phyloP scores from a whole-genome alignment of 371 early-diverging fungal genomes.

The Actinomortierella wolfii region DNA sequence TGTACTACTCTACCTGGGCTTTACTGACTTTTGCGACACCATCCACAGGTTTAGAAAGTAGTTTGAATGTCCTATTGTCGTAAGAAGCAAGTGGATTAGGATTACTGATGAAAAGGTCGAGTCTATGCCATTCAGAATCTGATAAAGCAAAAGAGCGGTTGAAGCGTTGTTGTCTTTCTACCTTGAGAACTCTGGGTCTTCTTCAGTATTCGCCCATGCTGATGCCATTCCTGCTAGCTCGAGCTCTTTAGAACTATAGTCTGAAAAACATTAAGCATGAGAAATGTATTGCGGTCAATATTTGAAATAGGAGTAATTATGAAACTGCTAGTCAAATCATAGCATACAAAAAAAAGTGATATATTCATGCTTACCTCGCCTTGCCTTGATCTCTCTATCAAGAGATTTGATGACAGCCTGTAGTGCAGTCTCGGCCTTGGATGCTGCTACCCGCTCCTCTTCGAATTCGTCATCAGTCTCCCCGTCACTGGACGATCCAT shows the following conservation, averaged over 20 bases:
- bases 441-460: constrained; percentile 21
- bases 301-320: no score
- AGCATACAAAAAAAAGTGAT: no score
- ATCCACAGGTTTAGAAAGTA: constrained; percentile 35
- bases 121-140: neutral
- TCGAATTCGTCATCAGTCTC: constrained; percentile 46
- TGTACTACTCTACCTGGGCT: constrained; percentile 25
- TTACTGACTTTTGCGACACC: constrained; percentile 42
- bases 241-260: constrained; percentile 36
- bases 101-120: neutral
- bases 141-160: neutral
- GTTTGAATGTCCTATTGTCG: constrained; percentile 21
- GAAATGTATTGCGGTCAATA: no score
- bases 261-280: constrained; percentile 3
- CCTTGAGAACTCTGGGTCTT: constrained; percentile 27
- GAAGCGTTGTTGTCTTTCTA: neutral
- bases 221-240: constrained; percentile 34
- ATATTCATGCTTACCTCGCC: constrained; percentile 32
- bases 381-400: constrained; percentile 41
- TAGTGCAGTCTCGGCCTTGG: constrained; percentile 26
- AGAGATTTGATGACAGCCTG: constrained; percentile 30
- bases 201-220: constrained; percentile 24
- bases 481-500: constrained; percentile 12
- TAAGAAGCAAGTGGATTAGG: neutral
- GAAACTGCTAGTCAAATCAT: no score